These are phyloP conservation scores for Venturia carpophila DNA, from an alignment of 2,329 filamentous ascomycete species.

Conservation along the genomic window DNA sequence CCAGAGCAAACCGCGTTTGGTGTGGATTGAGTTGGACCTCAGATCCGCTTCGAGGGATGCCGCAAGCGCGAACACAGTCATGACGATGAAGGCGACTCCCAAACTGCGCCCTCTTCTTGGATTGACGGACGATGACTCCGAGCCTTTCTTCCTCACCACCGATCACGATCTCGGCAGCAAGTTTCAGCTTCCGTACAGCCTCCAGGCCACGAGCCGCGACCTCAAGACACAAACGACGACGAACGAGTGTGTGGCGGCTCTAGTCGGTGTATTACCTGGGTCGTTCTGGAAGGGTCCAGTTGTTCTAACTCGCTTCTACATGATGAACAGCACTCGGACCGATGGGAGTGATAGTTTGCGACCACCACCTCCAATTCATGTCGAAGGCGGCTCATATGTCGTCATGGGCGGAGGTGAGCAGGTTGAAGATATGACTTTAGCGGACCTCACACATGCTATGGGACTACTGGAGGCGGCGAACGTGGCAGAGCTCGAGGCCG, in stretches of 20 bases:
- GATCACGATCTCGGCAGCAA: not conserved
- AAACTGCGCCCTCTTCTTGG: not conserved
- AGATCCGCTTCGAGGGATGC: not conserved
- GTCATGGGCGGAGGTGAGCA: not conserved
- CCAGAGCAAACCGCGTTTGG: not conserved
- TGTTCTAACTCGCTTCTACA: not conserved
- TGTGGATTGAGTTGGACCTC: not conserved
- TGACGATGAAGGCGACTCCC: not conserved
- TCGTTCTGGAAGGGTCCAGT: conserved; percentile 4
- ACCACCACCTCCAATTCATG: not conserved
- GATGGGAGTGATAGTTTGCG: not conserved
- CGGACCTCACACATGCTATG: not conserved
- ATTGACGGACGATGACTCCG: not conserved
- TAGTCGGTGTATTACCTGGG: not conserved
- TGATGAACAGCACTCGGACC: not conserved
- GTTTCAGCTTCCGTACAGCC: not conserved
- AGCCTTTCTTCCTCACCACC: not conserved
- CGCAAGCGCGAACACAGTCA: not conserved
- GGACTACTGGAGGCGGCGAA: not conserved
- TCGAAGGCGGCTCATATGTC: not conserved
- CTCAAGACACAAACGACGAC: not conserved
- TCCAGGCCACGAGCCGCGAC: not conserved
- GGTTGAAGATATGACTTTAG: not conserved
- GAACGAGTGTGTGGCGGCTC: not conserved
- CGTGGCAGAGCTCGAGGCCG: not conserved